phyloP scores from a whole-genome alignment of 768 basidiomycete genomes.

The Leccinum subgranulosum region DNA sequence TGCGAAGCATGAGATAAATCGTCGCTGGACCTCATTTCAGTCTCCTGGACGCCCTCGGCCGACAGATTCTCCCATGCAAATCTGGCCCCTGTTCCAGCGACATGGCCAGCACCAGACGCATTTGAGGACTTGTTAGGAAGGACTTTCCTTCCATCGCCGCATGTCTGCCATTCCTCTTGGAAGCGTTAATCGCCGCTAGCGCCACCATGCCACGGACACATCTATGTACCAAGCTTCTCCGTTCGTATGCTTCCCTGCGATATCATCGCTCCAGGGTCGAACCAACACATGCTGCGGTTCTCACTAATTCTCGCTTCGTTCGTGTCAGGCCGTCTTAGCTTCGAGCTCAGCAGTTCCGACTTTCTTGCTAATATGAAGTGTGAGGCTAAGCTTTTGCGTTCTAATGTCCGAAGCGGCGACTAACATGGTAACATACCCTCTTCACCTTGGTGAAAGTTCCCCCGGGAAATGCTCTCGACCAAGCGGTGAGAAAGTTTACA shows the following conservation, averaged over 20 bases:
- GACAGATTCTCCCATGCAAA: slow-evolving; percentile 28
- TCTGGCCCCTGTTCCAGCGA: slow-evolving; percentile 13
- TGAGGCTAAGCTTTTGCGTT: background rate
- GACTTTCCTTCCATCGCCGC: slow-evolving; percentile 21
- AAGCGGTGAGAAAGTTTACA: slow-evolving; percentile 19
- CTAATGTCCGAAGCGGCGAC: background rate
- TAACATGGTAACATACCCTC: background rate
- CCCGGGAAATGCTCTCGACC: slow-evolving; percentile 2
- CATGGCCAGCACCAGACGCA: slow-evolving; percentile 4
- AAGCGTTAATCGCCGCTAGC: slow-evolving; percentile 30
- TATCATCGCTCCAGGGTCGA: slow-evolving; percentile 22
- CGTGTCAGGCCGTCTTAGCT: slow-evolving; percentile 12
- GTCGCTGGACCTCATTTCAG: slow-evolving; percentile 6
- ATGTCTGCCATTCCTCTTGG: slow-evolving; percentile 23
- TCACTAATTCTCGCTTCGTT: slow-evolving; percentile 13
- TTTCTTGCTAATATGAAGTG: slow-evolving; percentile 1
- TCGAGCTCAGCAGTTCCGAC: slow-evolving; percentile 1
- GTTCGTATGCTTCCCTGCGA: slow-evolving; percentile 24
- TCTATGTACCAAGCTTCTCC: slow-evolving; percentile 21
- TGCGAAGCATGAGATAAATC: slow-evolving; percentile 21
- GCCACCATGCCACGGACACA: slow-evolving; percentile 25
- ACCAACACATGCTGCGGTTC: slow-evolving; percentile 12
- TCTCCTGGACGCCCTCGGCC: slow-evolving; percentile 1
- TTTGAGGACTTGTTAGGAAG: slow-evolving; percentile 11
- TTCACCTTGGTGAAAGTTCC: background rate